phyloP scores from a whole-genome alignment of 495 filamentous ascomycete species.

The Pyrenula aspistea region DNA sequence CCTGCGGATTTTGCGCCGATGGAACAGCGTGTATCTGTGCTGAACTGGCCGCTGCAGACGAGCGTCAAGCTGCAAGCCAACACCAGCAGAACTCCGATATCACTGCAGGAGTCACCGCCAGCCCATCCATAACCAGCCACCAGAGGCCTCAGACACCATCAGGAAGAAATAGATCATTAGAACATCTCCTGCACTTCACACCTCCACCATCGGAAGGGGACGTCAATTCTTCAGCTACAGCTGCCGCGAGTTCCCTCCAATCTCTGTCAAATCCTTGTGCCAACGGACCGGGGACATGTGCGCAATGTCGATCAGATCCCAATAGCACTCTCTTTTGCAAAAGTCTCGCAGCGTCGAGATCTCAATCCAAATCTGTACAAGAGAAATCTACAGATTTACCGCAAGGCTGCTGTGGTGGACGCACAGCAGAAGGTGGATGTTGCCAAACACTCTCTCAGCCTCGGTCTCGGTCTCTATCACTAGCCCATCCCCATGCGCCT shows the following conservation, averaged over 20 bases:
- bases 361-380: conserved; percentile 25
- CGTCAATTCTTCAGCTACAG: conserved; percentile 31
- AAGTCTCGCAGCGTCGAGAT: conserved; percentile 56
- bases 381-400: conserved; percentile 5
- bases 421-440: conserved; percentile 39
- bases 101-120: not conserved
- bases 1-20: conserved; percentile 81
- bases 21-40: conserved; percentile 78
- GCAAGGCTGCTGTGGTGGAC: conserved; percentile 38
- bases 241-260: conserved; percentile 7
- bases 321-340: conserved; percentile 78
- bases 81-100: not conserved
- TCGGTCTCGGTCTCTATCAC: not conserved
- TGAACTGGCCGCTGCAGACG: conserved; percentile 47
- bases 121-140: not conserved
- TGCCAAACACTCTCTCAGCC: conserved; percentile 9
- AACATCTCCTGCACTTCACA: conserved; percentile 45
- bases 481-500: not conserved
- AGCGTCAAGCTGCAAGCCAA: conserved; percentile 5
- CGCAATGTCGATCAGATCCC: conserved; percentile 66
- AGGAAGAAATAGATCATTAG: conserved; percentile 32
- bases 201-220: conserved; percentile 60
- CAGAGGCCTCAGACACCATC: conserved; percentile 18
- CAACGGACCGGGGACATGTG: conserved; percentile 68
- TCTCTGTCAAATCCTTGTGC: conserved; percentile 37